Evolutionary conservation across 768 basidiomycete species (phyloP), one percentile per base, ranked within the genome.

Genomic region (Lepiota subincarnata): DNA sequence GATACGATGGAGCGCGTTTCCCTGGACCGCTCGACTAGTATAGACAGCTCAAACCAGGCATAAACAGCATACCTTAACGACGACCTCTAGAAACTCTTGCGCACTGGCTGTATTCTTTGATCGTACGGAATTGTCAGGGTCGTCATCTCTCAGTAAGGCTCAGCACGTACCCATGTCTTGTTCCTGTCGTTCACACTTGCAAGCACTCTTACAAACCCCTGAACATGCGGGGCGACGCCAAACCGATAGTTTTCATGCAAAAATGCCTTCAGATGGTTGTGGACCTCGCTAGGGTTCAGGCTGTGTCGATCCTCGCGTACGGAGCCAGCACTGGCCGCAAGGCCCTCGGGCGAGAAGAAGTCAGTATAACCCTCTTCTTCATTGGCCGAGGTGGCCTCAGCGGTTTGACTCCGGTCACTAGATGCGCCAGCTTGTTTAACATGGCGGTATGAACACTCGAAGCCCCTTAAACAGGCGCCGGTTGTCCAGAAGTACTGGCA

Each of bases 1-100:
- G 18, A 86, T 66, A 28, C 81, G 77, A 4, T 70, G 67, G 28
- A 83, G 62, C 8, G 78, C 79, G 36, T 80, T 79, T 49, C 73
- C 73, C 81, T 79, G n/a, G n/a, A 53, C 26, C 26, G 76, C 6
- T 67, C 69, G 10, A 73, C 66, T 22, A 79, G 60, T 0, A 63
- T 62, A 13, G 66, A 60, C 3, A 78, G 64, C 18, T 82, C 60
- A 6, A 76, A 68, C 73, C 80, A 20, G 16, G 42, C n/a, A 6
- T 35, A 48, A 31, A 26, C 22, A 12, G 50, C 56, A 16, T 60
- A 53, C 20, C 37, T 31, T 35, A 26, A 34, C 46, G 7, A 47
- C 54, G 19, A 38, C 7, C 40, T 56, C 68, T 56, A 37, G 14
- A 20, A 56, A 81, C 79, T 67, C 81, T 81, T 4, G 76, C 78